phyloP scores from a whole-genome alignment of 2,329 filamentous ascomycete species.

The Diaporthe caulivora region DNA sequence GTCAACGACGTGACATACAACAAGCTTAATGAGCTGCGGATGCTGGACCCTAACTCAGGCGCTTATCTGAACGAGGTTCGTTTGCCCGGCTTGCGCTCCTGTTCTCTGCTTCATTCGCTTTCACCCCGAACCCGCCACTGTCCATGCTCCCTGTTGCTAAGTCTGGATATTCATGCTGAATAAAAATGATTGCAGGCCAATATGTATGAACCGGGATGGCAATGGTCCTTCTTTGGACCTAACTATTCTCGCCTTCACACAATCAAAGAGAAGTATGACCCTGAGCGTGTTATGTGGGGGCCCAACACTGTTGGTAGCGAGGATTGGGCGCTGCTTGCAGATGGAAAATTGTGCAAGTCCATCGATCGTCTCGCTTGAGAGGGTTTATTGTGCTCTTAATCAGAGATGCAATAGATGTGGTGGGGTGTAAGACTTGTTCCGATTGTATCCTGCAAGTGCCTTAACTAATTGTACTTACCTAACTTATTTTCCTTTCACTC shows the following conservation, averaged over 20 bases:
- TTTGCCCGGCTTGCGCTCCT: background rate
- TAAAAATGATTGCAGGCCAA: background rate
- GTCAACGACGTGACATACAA: constrained; percentile 4
- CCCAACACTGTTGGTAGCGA: background rate
- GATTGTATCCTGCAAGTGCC: no score
- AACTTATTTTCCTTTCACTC: no score
- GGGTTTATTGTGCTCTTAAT: no score
- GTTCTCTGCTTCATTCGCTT: no score
- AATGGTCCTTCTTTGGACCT: background rate
- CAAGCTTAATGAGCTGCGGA: background rate
- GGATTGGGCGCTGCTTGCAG: background rate
- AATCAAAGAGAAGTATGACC: background rate
- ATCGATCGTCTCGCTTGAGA: no score
- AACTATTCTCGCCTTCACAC: background rate
- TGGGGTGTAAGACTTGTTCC: no score
- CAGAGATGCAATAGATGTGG: no score
- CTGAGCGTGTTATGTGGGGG: background rate
- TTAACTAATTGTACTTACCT: no score
- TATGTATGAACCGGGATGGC: background rate
- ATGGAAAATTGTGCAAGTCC: background rate
- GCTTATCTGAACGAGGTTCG: background rate
- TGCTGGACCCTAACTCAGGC: background rate
- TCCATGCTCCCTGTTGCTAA: background rate
- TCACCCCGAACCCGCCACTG: background rate
- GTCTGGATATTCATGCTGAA: background rate